A percentile compares a stretch with the other conserved stretches of the same genome.
Evolutionary conservation across 2,329 filamentous ascomycete species (phyloP).

Genomic region (Metarhizium sp.): DNA sequence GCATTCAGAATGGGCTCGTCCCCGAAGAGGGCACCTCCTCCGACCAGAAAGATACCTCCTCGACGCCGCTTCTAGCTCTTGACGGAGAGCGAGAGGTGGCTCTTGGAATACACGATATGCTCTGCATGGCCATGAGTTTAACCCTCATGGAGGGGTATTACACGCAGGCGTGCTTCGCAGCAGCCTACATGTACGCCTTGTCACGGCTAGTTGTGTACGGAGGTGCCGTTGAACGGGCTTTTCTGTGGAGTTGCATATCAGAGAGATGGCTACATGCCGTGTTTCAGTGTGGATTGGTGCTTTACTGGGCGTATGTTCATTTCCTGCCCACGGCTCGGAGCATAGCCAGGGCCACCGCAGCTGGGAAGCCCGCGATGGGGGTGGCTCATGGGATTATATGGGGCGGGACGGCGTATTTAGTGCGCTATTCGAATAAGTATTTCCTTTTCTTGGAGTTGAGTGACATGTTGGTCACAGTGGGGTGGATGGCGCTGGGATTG

Average conservation of each 20-base stretch:
- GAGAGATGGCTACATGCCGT: conserved; percentile 7
- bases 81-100: neutral
- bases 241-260: conserved; percentile 6
- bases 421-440: conserved; percentile 25
- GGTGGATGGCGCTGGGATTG: conserved; percentile 17
- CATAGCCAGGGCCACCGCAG: neutral
- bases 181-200: conserved; percentile 18
- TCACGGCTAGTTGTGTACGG: conserved; percentile 10
- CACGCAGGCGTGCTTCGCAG: conserved; percentile 15
- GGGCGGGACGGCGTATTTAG: conserved; percentile 14
- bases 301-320: conserved; percentile 3
- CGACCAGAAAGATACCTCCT: too few species aligned
- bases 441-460: conserved; percentile 29
- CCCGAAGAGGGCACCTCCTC: neutral
- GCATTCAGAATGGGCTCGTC: neutral
- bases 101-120: conserved; percentile 3
- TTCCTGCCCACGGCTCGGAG: neutral
- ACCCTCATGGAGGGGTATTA: conserved; percentile 20
- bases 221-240: conserved; percentile 6
- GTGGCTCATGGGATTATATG: conserved; percentile 6
- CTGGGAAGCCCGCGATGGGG: conserved; percentile 4
- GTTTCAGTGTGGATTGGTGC: conserved; percentile 12
- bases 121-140: conserved; percentile 17
- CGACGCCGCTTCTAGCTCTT: neutral
- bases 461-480: conserved; percentile 19